Conservation (phyloP, 768 basidiomycete genomes). For the Boletus vermiculosoides region DNA sequence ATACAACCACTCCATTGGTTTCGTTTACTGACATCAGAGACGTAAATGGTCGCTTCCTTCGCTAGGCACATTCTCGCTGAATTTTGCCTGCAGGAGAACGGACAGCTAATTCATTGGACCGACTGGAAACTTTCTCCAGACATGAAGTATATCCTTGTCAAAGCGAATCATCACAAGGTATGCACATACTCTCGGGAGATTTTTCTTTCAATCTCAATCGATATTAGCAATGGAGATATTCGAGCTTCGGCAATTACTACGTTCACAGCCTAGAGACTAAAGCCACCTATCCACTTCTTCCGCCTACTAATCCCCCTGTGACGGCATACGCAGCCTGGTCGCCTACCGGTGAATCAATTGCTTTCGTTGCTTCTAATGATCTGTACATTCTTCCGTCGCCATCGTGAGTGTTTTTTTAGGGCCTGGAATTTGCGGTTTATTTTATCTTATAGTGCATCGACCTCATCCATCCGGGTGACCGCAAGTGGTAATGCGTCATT, state of each 20-base stretch:
- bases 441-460: slow-evolving; percentile 30
- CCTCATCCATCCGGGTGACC: slow-evolving; percentile 72
- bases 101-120: slow-evolving; percentile 47
- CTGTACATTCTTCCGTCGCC: slow-evolving; percentile 78
- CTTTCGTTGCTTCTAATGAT: slow-evolving; percentile 85
- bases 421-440: slow-evolving; percentile 2
- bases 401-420: slow-evolving; percentile 42
- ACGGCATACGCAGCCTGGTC: slow-evolving; percentile 87
- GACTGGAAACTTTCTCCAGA: slow-evolving; percentile 87
- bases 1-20: slow-evolving; percentile 63
- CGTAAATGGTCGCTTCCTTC: slow-evolving; percentile 40
- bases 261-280: slow-evolving; percentile 76
- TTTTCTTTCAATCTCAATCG: slow-evolving; percentile 7
- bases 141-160: slow-evolving; percentile 85
- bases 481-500: slow-evolving; percentile 75
- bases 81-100: slow-evolving; percentile 47
- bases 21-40: slow-evolving; percentile 57
- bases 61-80: not conserved
- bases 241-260: slow-evolving; percentile 89
- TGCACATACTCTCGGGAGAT: not conserved
- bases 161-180: slow-evolving; percentile 73
- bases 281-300: slow-evolving; percentile 65
- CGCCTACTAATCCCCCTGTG: slow-evolving; percentile 65
- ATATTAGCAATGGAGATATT: slow-evolving; percentile 91
- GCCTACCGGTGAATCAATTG: slow-evolving; percentile 76